These are phyloP conservation scores for Osmanthus fragrans DNA, from an alignment of 257 asterid genomes.

Conservation along the genomic window DNA sequence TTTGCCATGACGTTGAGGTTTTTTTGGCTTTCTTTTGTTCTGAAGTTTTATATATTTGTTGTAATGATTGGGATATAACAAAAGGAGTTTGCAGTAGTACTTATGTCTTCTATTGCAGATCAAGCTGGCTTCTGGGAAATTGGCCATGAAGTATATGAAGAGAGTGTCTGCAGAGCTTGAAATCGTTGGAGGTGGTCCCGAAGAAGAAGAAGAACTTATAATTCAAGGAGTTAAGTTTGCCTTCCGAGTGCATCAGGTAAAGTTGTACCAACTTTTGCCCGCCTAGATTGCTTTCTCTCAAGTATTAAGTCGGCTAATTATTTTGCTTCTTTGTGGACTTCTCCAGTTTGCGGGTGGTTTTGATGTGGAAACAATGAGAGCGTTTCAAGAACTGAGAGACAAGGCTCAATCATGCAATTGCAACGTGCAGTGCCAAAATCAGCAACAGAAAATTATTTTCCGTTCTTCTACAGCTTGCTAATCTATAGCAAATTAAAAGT, in stretches of 20 bases:
- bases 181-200: conserved; percentile 43
- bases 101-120: conserved; percentile 40
- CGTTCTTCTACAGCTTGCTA: neutral
- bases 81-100: conserved; percentile 7
- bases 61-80: too few relatives aligned
- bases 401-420: conserved; percentile 50
- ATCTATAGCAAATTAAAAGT: neutral
- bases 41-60: neutral
- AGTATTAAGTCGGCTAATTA: too few relatives aligned
- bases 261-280: neutral
- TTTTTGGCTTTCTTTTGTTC: neutral
- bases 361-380: conserved; percentile 64
- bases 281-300: neutral
- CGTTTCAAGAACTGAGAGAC: conserved; percentile 69
- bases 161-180: conserved; percentile 64
- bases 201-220: conserved; percentile 35
- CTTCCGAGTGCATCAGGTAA: conserved; percentile 81
- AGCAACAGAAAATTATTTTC: neutral
- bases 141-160: conserved; percentile 73
- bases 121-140: conserved; percentile 64
- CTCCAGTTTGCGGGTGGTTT: conserved; percentile 87
- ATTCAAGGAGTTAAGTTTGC: conserved; percentile 56
- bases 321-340: neutral
- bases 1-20: neutral
- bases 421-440: conserved; percentile 30